Evolutionary conservation across 176 grass and related monocot species (phyloP).

Genomic region (Rhynchospora breviuscula): DNA sequence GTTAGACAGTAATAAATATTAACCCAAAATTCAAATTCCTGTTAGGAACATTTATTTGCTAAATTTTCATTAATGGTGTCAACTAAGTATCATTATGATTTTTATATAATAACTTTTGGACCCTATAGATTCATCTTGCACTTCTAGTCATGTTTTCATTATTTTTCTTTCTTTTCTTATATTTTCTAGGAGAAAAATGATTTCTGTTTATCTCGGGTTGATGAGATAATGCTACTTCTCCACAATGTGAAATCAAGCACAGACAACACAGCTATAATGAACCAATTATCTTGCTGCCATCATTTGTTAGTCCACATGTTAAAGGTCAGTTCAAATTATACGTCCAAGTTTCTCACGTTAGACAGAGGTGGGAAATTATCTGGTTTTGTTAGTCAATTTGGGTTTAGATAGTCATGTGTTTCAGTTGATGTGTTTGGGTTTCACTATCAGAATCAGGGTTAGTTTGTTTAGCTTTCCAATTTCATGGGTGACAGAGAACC

Average conservation of each 20-base stretch:
- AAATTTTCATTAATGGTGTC: neutral
- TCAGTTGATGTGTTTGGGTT: too few species aligned
- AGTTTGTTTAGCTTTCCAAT: neutral
- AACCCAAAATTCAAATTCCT: neutral
- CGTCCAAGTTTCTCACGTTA: neutral
- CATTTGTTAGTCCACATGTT: conserved; percentile 84
- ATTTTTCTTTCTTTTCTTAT: conserved; percentile 13
- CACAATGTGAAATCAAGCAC: conserved; percentile 53
- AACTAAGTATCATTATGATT: conserved; percentile 20
- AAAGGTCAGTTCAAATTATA: conserved; percentile 44
- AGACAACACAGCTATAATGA: conserved; percentile 45
- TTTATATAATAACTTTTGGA: neutral
- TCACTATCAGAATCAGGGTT: neutral
- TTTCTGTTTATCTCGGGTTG: conserved; percentile 56
- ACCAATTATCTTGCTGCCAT: conserved; percentile 70
- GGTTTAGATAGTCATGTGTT: neutral
- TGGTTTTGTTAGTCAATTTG: neutral
- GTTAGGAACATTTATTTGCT: neutral
- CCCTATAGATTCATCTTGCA: neutral
- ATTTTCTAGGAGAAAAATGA: conserved; percentile 54
- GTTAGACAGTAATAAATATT: conserved; percentile 30
- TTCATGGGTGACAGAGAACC: too few species aligned
- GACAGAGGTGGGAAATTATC: neutral
- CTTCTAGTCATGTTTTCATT: neutral
- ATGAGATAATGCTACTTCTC: conserved; percentile 86